A percentile compares a stretch with the other conserved stretches of the same genome.
phyloP scores from a whole-genome alignment of 208 protist species.

The Leishmania braziliensis region DNA sequence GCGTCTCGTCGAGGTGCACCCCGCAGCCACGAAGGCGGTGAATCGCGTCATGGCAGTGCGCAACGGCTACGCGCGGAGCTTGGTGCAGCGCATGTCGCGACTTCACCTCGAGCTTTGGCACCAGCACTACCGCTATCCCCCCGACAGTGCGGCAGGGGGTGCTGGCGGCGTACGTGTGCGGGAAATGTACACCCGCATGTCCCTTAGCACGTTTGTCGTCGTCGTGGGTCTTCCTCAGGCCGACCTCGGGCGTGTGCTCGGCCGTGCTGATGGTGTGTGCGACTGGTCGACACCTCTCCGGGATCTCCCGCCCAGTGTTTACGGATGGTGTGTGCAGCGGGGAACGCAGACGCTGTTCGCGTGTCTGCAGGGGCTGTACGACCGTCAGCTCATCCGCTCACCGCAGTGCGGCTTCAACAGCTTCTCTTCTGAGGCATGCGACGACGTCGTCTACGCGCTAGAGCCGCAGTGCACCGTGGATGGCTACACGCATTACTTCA shows the following conservation, averaged over 20 bases:
- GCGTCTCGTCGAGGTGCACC: slow-evolving; percentile 23
- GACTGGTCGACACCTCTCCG: slow-evolving; percentile 55
- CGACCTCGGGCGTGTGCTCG: slow-evolving; percentile 49
- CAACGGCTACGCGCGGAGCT: slow-evolving; percentile 70
- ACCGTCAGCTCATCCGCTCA: slow-evolving; percentile 36
- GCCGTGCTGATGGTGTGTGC: background rate
- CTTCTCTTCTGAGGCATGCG: slow-evolving; percentile 22
- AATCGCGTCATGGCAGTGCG: slow-evolving; percentile 58
- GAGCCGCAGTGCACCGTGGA: slow-evolving; percentile 16
- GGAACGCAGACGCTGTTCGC: slow-evolving; percentile 43
- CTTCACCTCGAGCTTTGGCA: slow-evolving; percentile 85
- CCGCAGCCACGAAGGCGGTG: slow-evolving; percentile 23
- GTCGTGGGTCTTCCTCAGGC: slow-evolving; percentile 62
- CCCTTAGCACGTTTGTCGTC: slow-evolving; percentile 82
- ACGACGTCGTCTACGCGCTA: slow-evolving; percentile 30
- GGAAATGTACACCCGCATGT: slow-evolving; percentile 67
- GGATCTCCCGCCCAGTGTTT: slow-evolving; percentile 54
- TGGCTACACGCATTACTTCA: slow-evolving; percentile 27
- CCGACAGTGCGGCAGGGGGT: background rate
- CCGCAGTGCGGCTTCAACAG: slow-evolving; percentile 2
- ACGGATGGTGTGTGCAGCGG: slow-evolving; percentile 44
- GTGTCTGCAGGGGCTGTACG: slow-evolving; percentile 47
- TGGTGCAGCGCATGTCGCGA: slow-evolving; percentile 50
- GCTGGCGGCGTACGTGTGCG: slow-evolving; percentile 26
- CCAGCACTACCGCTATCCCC: slow-evolving; percentile 42